A percentile compares a stretch with the other conserved stretches of the same genome.
Conservation (phyloP, 2,329 filamentous ascomycete genomes). For the Cordyceps cicadae region DNA sequence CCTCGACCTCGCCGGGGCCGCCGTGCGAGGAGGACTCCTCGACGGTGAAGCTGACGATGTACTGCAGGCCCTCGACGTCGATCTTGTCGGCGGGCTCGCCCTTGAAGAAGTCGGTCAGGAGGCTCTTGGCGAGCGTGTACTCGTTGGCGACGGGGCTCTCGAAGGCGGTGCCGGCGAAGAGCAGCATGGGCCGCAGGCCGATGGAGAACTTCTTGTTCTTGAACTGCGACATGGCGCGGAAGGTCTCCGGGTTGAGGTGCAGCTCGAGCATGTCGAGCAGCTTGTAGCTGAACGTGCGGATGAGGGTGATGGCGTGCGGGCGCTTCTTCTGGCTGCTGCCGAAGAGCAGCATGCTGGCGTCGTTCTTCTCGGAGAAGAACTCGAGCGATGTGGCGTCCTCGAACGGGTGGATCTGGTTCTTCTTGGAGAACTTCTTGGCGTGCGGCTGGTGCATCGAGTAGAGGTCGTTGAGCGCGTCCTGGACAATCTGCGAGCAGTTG, state of each 20-base stretch:
- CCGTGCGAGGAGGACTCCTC: constrained; percentile 45
- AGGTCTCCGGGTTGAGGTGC: constrained; percentile 66
- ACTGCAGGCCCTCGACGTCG: constrained; percentile 91
- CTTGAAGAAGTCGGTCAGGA: constrained; percentile 87
- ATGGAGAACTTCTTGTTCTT: constrained; percentile 67
- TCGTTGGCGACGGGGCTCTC: constrained; percentile 71
- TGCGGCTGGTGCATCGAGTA: constrained; percentile 77
- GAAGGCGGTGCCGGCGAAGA: constrained; percentile 85
- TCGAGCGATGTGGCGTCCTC: constrained; percentile 81
- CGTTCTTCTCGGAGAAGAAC: constrained; percentile 96
- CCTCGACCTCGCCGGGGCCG: constrained; percentile 18
- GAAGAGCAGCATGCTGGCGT: constrained; percentile 77
- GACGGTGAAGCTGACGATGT: constrained; percentile 74
- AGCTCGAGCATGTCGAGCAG: constrained; percentile 93
- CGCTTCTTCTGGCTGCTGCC: constrained; percentile 87
- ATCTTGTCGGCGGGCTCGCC: constrained; percentile 68
- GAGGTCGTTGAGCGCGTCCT: constrained; percentile 79
- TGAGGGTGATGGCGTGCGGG: constrained; percentile 79
- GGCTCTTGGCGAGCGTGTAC: constrained; percentile 78
- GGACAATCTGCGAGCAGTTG: constrained; percentile 71
- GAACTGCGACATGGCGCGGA: constrained; percentile 64
- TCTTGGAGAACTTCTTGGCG: constrained; percentile 89
- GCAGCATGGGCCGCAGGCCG: constrained; percentile 78
- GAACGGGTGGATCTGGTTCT: constrained; percentile 92
- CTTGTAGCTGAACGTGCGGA: constrained; percentile 77